Base-by-base conservation (phyloP, 805 yeast species). In the Peterozyma toletana region DNA sequence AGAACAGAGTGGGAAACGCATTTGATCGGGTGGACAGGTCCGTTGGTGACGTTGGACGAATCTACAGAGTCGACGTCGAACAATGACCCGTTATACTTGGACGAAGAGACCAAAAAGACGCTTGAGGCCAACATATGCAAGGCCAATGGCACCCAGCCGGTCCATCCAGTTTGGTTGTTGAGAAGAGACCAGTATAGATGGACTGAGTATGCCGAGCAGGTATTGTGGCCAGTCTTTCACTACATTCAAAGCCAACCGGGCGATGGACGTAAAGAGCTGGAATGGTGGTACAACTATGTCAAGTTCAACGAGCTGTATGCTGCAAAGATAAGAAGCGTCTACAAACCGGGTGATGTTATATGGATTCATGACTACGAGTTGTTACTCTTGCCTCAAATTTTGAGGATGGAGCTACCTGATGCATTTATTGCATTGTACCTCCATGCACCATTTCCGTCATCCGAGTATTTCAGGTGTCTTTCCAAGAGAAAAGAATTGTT, bases 21-120 rank as follows among this genome's bases (percentile, higher is more conserved):
- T 51, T 65, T 87, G 41, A 80, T 93, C 41, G 97, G 88, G 1
- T 93, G 99, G 99, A 86, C 97, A 0, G 99, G 99, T 38, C 98
- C 89, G 61, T 69, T 93, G 48, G 61, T 63, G 39, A 52, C 58
- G 13, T 41, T 52, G 27, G 48, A 58, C 42, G 46, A 45, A 16
- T 37, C 38, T 35, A 3, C 30, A 14, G 40, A 37, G 18, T 16
- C 47, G 11, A 29, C 41, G 2, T 35, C 50, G 2, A 67, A 70
- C 42, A 79, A 70, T 33, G 90, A 84, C 51, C 84, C 88, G 0
- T 66, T 78, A 50, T 82, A 78, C 56, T 63, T 78, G 51, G 69
- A 72, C 51, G 75, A 72, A 5, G 66, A 63, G 2, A 87, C 83
- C 50, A 83, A 83, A 57, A 49, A 47, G 3, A 64, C 56, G 5